Conservation (phyloP, 1,284 basidiomycete genomes). For the Mycosarcoma mackinlayi region DNA sequence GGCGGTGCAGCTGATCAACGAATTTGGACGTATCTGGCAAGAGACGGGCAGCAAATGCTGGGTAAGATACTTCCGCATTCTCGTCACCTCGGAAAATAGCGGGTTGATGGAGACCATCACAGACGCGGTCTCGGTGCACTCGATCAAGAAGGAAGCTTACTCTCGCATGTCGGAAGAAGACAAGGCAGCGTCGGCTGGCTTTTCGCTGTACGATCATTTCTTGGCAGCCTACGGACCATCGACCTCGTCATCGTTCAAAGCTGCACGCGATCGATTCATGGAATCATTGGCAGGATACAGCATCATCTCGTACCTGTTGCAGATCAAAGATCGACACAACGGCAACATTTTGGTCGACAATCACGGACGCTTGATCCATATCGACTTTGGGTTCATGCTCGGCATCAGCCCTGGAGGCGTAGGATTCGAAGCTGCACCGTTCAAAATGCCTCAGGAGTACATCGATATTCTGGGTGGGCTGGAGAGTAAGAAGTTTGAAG, state of each 20-base stretch:
- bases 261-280: constrained; percentile 84
- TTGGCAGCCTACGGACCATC: constrained; percentile 60
- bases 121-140: constrained; percentile 97
- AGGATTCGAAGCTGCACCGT: constrained; percentile 97
- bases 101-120: constrained; percentile 77
- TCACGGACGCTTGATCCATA: constrained; percentile 90
- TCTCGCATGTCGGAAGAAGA: constrained; percentile 78
- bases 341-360: constrained; percentile 97
- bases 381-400: constrained; percentile 99
- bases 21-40: constrained; percentile 93
- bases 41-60: constrained; percentile 71
- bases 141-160: constrained; percentile 98
- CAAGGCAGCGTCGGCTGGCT: constrained; percentile 47
- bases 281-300: constrained; percentile 92
- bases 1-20: constrained; percentile 91
- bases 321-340: constrained; percentile 99
- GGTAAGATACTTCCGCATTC: constrained; percentile 76
- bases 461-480: constrained; percentile 94
- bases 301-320: constrained; percentile 91
- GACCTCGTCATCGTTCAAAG: constrained; percentile 46
- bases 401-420: constrained; percentile 87
- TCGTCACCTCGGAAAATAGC: constrained; percentile 91
- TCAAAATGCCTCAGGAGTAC: constrained; percentile 96
- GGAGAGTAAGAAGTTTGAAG: constrained; percentile 79
- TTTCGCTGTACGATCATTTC: constrained; percentile 65